These are phyloP conservation scores for Phalaenopsis equestris DNA, from an alignment of 106 monocot species.

Conservation along the genomic window DNA sequence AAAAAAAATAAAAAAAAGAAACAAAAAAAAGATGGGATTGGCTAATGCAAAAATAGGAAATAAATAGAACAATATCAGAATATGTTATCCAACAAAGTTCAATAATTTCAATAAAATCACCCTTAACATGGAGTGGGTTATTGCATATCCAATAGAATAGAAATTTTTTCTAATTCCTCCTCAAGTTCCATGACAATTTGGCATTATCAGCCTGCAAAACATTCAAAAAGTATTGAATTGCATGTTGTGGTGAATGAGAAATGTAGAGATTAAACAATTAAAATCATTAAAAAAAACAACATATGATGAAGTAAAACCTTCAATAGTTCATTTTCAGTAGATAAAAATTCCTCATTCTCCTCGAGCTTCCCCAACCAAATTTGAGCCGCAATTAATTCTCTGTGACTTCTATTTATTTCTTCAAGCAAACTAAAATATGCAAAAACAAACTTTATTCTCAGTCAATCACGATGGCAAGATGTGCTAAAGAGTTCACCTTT, in stretches of 20 bases:
- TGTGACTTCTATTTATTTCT: constrained; percentile 59
- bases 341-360: constrained; percentile 44
- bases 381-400: constrained; percentile 43
- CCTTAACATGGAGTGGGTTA: not conserved
- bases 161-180: constrained; percentile 54
- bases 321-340: constrained; percentile 65
- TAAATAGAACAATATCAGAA: not conserved
- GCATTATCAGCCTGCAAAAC: constrained; percentile 50
- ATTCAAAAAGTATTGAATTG: too few species aligned
- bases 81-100: not conserved
- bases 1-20: too few species aligned
- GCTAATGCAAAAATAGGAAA: too few species aligned
- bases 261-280: not conserved
- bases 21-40: too few species aligned
- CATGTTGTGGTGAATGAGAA: not conserved
- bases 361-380: constrained; percentile 46
- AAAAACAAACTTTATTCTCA: not conserved
- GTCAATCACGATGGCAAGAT: not conserved
- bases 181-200: constrained; percentile 67
- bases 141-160: constrained; percentile 59
- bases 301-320: constrained; percentile 33
- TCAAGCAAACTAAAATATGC: constrained; percentile 58
- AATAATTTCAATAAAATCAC: not conserved
- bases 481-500: constrained; percentile 37
- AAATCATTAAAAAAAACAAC: not conserved